Evolutionary conservation across 345 rosid species (phyloP).

Genomic region (Rhodamnia rubescens): DNA sequence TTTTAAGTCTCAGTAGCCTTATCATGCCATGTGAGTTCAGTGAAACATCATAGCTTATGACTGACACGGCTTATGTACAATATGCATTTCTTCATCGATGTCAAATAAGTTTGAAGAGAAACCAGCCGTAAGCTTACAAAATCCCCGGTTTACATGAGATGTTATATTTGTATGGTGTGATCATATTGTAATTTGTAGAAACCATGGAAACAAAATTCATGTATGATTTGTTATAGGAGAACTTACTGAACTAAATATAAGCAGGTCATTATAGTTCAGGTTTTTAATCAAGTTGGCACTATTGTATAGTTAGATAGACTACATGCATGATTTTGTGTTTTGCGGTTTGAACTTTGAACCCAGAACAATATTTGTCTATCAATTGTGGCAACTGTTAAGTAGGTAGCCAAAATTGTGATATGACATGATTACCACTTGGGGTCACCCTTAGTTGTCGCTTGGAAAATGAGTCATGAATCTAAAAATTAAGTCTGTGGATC

Average conservation of each 20-base stretch:
- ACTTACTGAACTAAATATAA: not conserved
- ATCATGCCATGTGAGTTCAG: too few species aligned
- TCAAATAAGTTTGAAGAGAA: too few species aligned
- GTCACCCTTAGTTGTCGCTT: not conserved
- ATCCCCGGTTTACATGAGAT: not conserved
- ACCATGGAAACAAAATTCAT: not conserved
- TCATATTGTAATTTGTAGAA: not conserved
- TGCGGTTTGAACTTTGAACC: accelerated
- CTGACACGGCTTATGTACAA: too few species aligned
- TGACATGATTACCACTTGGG: not conserved
- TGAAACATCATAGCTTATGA: too few species aligned
- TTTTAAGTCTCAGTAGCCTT: too few species aligned
- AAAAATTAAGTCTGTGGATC: not conserved
- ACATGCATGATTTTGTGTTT: not conserved
- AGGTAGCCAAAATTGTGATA: not conserved
- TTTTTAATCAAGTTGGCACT: not conserved
- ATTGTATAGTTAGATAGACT: not conserved
- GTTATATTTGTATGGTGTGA: not conserved
- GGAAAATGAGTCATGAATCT: not conserved
- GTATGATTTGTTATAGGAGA: not conserved
- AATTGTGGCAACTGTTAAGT: not conserved
- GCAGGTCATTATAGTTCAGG: not conserved
- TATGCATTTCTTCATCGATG: too few species aligned
- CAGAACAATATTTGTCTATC: not conserved
- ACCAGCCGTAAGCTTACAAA: too few species aligned